These are phyloP conservation scores for Tricholoma sp. DNA, from an alignment of 768 basidiomycete species.

Conservation along the genomic window DNA sequence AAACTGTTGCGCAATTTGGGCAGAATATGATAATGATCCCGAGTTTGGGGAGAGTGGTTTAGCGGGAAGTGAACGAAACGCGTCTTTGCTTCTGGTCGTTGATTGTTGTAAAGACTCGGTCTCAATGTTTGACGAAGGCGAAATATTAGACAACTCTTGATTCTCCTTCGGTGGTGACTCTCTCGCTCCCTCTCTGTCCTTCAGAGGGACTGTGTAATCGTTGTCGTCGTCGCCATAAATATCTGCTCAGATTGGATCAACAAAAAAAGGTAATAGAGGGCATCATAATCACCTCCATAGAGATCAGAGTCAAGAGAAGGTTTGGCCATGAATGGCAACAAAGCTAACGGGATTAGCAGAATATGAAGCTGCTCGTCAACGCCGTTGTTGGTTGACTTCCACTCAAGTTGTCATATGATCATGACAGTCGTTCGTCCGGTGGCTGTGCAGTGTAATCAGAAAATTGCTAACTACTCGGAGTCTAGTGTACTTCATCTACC, in stretches of 20 bases:
- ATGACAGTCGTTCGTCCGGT: not conserved
- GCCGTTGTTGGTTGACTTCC: too few species aligned
- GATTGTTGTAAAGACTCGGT: not conserved
- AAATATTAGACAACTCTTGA: constrained; percentile 15
- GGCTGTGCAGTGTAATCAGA: not conserved
- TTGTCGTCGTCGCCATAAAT: constrained; percentile 51
- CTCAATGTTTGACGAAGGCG: constrained; percentile 5
- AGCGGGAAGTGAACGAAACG: constrained; percentile 20
- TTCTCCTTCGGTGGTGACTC: constrained; percentile 18
- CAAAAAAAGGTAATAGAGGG: not conserved
- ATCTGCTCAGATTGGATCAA: constrained; percentile 27
- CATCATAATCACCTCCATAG: constrained; percentile 27
- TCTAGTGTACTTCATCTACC: constrained; percentile 44
- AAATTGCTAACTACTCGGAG: constrained; percentile 3
- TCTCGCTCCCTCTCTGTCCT: constrained; percentile 23
- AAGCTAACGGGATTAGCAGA: not conserved
- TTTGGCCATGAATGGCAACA: constrained; percentile 12
- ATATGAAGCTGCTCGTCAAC: not conserved
- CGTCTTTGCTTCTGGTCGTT: constrained; percentile 15
- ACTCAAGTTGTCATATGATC: not conserved
- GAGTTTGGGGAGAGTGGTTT: constrained; percentile 26
- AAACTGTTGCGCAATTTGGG: constrained; percentile 62
- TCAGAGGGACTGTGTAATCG: constrained; percentile 27
- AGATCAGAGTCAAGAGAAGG: constrained; percentile 28
- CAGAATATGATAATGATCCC: constrained; percentile 46